A percentile compares a stretch with the other conserved stretches of the same genome.
These are phyloP conservation scores for Fagopyrum homotropicum DNA, from an alignment of 148 eudicot genomes.

Conservation along the genomic window DNA sequence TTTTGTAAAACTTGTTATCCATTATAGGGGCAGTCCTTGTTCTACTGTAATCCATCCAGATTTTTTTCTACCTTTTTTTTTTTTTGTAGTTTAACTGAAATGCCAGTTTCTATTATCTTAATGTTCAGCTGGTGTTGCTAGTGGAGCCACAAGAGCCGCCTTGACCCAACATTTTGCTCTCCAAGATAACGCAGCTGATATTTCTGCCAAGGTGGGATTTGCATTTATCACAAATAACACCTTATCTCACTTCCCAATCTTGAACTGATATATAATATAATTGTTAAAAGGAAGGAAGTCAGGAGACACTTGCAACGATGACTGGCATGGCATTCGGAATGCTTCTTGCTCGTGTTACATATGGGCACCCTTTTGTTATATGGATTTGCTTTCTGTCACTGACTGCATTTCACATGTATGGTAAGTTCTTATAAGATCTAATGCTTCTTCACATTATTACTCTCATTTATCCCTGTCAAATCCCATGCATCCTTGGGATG, in stretches of 20 bases:
- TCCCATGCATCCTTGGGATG: background rate
- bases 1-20: background rate
- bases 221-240: constrained; percentile 7
- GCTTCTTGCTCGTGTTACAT: constrained; percentile 78
- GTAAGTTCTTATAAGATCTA: constrained; percentile 40
- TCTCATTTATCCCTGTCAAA: background rate
- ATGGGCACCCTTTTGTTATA: constrained; percentile 67
- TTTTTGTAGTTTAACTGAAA: constrained; percentile 12
- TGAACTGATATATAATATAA: constrained; percentile 10
- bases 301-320: constrained; percentile 97
- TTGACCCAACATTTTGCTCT: constrained; percentile 98
- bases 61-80: background rate
- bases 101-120: constrained; percentile 14
- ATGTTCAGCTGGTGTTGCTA: constrained; percentile 91
- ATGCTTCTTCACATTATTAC: background rate
- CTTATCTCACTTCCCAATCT: background rate
- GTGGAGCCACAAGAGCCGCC: constrained; percentile 99
- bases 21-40: background rate
- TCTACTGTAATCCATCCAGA: background rate
- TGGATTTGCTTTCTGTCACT: constrained; percentile 87
- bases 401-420: constrained; percentile 90
- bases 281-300: constrained; percentile 83
- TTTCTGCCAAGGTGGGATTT: constrained; percentile 82
- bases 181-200: constrained; percentile 96
- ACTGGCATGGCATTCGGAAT: constrained; percentile 96